These are phyloP conservation scores for Phalaenopsis equestris DNA, from an alignment of 106 monocot species.

Conservation along the genomic window DNA sequence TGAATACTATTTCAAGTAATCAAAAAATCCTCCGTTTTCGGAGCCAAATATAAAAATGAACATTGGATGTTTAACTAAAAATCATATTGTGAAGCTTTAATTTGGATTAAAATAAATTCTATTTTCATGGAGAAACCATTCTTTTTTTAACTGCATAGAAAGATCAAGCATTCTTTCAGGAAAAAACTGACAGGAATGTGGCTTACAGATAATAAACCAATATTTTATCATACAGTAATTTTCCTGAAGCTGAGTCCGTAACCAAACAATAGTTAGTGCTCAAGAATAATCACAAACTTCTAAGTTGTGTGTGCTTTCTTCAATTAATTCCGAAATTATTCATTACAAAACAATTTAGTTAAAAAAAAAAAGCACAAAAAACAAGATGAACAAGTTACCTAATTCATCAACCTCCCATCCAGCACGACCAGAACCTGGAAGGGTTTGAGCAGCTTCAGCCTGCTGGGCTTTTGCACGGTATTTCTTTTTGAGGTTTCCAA, in stretches of 20 bases:
- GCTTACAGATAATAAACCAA: not conserved
- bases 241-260: not conserved
- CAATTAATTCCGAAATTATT: not conserved
- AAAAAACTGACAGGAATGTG: not conserved
- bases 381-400: conserved; percentile 35
- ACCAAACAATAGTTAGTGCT: not conserved
- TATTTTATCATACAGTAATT: not conserved
- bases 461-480: conserved; percentile 86
- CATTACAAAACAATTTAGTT: not conserved
- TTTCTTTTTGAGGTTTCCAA: conserved; percentile 99
- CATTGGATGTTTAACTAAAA: not conserved
- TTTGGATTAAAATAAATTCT: not conserved
- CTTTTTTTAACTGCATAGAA: not conserved
- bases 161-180: not conserved
- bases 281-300: not conserved
- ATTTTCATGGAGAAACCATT: not conserved
- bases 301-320: not conserved
- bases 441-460: conserved; percentile 37
- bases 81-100: not conserved
- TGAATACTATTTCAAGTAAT: not conserved
- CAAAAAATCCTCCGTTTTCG: not conserved
- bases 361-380: not conserved
- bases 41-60: not conserved
- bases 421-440: conserved; percentile 85
- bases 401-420: conserved; percentile 91